Percentiles rank a stretch among this genome's conserved stretches.
Evolutionary conservation across 306 rosid genomes (phyloP).

Genomic region (Erythrophleum fordii): DNA sequence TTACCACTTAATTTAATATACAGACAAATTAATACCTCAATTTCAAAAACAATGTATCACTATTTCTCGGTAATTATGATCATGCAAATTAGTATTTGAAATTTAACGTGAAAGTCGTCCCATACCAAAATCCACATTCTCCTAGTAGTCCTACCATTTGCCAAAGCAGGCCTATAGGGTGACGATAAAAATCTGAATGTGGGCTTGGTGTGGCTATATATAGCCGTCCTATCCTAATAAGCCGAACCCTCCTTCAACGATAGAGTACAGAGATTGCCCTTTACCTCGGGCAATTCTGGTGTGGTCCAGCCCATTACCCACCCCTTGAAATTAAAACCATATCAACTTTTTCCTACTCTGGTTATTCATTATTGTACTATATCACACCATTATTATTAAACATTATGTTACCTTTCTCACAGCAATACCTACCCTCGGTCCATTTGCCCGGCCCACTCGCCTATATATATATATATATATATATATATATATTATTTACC

Average conservation of each 20-base stretch:
- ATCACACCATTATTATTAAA: background rate
- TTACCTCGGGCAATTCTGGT: background rate
- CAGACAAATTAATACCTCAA: too few species aligned
- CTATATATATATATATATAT: background rate
- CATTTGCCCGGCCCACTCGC: conserved; percentile 22
- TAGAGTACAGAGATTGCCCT: background rate
- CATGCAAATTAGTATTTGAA: too few species aligned
- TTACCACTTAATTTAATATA: background rate
- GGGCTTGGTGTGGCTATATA: background rate
- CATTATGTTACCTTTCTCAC: conserved; percentile 14
- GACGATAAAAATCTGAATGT: background rate
- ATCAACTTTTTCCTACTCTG: background rate
- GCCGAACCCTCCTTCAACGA: background rate
- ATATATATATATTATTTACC: background rate
- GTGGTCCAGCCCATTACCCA: conserved; percentile 38
- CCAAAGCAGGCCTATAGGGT: background rate
- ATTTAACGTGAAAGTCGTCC: background rate
- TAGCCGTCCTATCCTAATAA: conserved; percentile 11
- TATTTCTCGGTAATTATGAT: too few species aligned
- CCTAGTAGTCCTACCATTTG: background rate
- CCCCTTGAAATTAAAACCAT: background rate
- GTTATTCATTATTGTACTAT: background rate
- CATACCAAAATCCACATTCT: background rate
- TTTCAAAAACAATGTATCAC: too few species aligned
- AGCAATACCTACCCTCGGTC: conserved; percentile 32